phyloP scores from a whole-genome alignment of 176 grass and related monocot genomes.

The Puya raimondii region DNA sequence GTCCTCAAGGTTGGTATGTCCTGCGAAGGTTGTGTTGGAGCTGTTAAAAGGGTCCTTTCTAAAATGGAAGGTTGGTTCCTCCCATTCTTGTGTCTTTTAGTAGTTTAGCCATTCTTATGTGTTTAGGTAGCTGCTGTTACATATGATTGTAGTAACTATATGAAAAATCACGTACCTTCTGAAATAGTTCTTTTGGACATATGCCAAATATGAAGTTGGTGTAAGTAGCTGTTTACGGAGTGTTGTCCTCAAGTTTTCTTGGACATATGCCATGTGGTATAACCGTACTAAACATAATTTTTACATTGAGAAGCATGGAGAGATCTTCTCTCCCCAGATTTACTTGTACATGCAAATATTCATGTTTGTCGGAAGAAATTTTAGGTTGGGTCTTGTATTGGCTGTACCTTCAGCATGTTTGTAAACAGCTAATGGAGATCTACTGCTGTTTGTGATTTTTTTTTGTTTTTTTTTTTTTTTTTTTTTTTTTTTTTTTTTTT shows the following conservation, averaged over 20 bases:
- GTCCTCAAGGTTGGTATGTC: conserved; percentile 88
- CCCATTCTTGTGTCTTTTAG: not conserved
- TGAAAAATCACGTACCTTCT: not conserved
- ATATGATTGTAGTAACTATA: not conserved
- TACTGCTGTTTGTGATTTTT: conserved; percentile 6
- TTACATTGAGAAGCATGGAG: too few species aligned
- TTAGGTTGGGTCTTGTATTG: not conserved
- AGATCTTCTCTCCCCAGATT: too few species aligned
- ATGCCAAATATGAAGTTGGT: not conserved
- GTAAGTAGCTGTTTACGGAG: not conserved
- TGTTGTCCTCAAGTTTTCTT: not conserved
- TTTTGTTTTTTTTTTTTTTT: too few species aligned
- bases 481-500: too few species aligned
- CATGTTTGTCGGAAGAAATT: too few species aligned
- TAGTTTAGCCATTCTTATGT: not conserved
- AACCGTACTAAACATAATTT: too few species aligned
- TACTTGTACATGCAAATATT: too few species aligned
- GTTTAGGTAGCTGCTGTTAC: too few species aligned
- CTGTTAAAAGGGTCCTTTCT: conserved; percentile 79
- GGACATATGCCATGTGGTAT: too few species aligned
- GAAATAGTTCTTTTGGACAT: not conserved
- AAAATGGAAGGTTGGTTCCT: conserved; percentile 76
- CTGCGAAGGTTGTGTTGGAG: conserved; percentile 86
- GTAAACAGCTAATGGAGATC: not conserved
- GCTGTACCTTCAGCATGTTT: not conserved